These are phyloP conservation scores for Fusarium sp. DNA, from an alignment of 2,329 filamentous ascomycete species.

Conservation along the genomic window DNA sequence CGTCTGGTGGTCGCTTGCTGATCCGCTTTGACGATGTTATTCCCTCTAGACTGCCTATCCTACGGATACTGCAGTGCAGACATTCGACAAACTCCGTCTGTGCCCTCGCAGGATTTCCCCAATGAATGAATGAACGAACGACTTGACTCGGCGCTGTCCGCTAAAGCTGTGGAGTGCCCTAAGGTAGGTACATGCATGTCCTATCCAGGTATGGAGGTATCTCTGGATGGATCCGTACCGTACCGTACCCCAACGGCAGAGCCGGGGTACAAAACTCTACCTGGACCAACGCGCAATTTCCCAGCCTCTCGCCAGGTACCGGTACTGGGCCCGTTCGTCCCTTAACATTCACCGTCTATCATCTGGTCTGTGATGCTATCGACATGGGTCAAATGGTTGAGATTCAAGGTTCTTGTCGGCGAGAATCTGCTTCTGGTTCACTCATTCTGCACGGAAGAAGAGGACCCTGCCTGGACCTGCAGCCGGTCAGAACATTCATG, in stretches of 20 bases:
- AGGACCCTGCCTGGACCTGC: slow-evolving; percentile 17
- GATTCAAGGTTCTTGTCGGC: slow-evolving; percentile 36
- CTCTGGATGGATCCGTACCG: background rate
- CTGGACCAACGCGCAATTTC: slow-evolving; percentile 40
- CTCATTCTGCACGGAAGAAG: slow-evolving; percentile 4
- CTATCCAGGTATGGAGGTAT: background rate
- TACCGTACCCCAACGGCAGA: slow-evolving; percentile 29
- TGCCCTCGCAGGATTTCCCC: slow-evolving; percentile 29
- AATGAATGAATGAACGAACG: slow-evolving; percentile 22
- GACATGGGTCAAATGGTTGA: slow-evolving; percentile 35
- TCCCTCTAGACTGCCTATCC: background rate
- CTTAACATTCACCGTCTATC: slow-evolving; percentile 22
- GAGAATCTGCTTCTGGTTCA: slow-evolving; percentile 27
- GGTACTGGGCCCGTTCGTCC: slow-evolving; percentile 7
- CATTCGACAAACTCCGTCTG: slow-evolving; percentile 15
- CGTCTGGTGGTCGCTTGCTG: slow-evolving; percentile 3
- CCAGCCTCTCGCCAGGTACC: slow-evolving; percentile 41
- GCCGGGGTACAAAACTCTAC: slow-evolving; percentile 42
- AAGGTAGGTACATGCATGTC: slow-evolving; percentile 6
- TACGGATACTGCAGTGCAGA: background rate
- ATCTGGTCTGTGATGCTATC: slow-evolving; percentile 34
- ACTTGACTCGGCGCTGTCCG: slow-evolving; percentile 45
- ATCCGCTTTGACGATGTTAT: slow-evolving; percentile 12
- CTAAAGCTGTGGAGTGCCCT: slow-evolving; percentile 40
- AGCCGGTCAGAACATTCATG: slow-evolving; percentile 22